Evolutionary conservation across 345 rosid genomes (phyloP).

Genomic region (Cardamine chenopodiifolia): DNA sequence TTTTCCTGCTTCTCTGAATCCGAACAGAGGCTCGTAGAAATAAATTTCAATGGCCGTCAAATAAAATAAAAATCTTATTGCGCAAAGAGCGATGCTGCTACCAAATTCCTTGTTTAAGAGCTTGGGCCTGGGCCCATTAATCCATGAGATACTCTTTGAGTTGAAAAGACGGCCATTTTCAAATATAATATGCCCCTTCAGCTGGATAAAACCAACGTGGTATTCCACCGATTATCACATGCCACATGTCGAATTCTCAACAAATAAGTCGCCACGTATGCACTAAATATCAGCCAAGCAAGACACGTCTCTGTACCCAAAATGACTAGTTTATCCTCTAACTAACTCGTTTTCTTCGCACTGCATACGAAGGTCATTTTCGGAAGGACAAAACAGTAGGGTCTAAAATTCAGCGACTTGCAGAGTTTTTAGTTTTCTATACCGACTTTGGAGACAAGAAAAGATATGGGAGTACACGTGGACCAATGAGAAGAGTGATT

Average conservation of each 20-base stretch:
- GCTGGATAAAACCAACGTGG: conserved; percentile 28
- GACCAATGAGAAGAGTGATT: conserved; percentile 26
- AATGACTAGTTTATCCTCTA: conserved; percentile 26
- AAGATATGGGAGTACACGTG: conserved; percentile 30
- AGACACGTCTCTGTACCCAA: conserved; percentile 13
- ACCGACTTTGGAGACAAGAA: conserved; percentile 23
- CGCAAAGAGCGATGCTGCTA: background rate
- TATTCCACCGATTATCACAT: conserved; percentile 28
- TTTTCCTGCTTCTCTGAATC: conserved; percentile 41
- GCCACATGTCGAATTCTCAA: conserved; percentile 30
- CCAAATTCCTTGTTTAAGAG: background rate
- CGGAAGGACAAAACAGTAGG: conserved; percentile 15
- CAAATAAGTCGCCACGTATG: conserved; percentile 23
- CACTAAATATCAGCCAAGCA: conserved; percentile 29
- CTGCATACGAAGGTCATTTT: conserved; percentile 1
- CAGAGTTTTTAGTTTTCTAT: background rate
- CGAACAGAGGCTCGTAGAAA: background rate
- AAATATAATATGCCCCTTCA: conserved; percentile 2
- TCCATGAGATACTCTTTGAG: background rate
- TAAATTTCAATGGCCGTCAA: background rate
- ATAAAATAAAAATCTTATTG: too few relatives aligned
- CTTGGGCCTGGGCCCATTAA: conserved; percentile 31
- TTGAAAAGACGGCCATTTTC: conserved; percentile 8
- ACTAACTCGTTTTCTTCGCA: background rate
- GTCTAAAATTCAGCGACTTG: conserved; percentile 36